Evolutionary conservation across 352 stramenopile genomes (phyloP), one percentile per base, ranked within the genome.

Genomic region (Globisporangium cylindrosporum): DNA sequence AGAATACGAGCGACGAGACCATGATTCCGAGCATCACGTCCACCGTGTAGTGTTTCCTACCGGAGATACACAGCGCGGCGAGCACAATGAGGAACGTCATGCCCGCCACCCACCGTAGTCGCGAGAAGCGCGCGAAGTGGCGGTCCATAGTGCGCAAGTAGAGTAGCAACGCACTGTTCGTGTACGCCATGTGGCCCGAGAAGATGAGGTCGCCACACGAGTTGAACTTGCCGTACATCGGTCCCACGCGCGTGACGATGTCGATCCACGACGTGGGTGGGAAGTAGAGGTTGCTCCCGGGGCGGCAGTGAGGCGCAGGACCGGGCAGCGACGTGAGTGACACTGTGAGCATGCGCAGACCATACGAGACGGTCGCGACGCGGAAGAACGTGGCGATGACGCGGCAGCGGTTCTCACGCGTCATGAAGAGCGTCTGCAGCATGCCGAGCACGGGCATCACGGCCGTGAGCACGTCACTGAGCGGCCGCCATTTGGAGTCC

Each of bases 131-230:
- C 9, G 59, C 62, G 53, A 86, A 82, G 62, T 90, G 77, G 49
- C 82, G 82, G 60, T 89, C 82, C 34, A 89, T 69, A 59, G 74
- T 77, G 32, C 84, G 82, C 67, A 93, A 63, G 58, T 91, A 90
- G 46, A 90, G 64, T 67, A 92, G 59, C 67, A 91, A 73, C 9
- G 84, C 82, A 60, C 77, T 82, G 60, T 77, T 91, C 25, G 82
- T 89, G 72, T 89, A 91, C 41, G 80, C 80, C 77, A 90, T 88
- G 73, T 92, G 84, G 9, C 84, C 84, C 54, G 84, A 92, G 66
- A 92, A 92, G 46, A 92, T 86, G 29, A 92, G 79, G 67, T 92
- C 84, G 15, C 84, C 84, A 62, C 84, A 92, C 29, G 84, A 91
- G 62, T 86, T 90, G 79, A 86, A 86, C 64, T 88, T 84, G 59